These are phyloP conservation scores for Moricandia arvensis DNA, from an alignment of 345 rosid species.

Conservation along the genomic window DNA sequence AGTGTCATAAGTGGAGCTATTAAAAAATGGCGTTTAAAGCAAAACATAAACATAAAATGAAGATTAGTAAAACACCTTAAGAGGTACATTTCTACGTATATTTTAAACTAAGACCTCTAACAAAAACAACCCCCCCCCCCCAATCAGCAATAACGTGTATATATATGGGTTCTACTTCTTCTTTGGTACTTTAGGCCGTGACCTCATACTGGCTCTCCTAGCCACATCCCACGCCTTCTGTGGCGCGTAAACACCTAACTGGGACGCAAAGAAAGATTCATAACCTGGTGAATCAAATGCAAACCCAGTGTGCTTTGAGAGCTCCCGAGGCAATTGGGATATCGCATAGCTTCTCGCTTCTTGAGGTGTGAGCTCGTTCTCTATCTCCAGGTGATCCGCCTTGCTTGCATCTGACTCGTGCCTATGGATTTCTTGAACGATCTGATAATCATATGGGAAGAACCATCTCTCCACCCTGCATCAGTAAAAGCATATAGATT, in stretches of 20 bases:
- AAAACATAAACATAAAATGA: slow-evolving; percentile 18
- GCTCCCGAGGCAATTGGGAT: slow-evolving; percentile 76
- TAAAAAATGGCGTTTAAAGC: slow-evolving; percentile 22
- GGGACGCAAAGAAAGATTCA: slow-evolving; percentile 91
- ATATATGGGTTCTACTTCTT: slow-evolving; percentile 25
- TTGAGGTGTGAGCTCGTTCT: slow-evolving; percentile 59
- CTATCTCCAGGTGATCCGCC: slow-evolving; percentile 49
- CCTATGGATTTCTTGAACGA: slow-evolving; percentile 85
- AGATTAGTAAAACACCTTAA: slow-evolving; percentile 15
- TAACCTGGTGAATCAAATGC: slow-evolving; percentile 97
- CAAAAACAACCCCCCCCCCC: neutral
- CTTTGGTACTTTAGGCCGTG: slow-evolving; percentile 50
- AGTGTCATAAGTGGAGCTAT: slow-evolving; percentile 23
- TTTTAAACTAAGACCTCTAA: slow-evolving; percentile 27
- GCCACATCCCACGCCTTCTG: slow-evolving; percentile 99
- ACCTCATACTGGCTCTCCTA: slow-evolving; percentile 78
- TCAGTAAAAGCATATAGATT: neutral
- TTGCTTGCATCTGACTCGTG: slow-evolving; percentile 49
- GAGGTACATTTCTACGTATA: slow-evolving; percentile 30
- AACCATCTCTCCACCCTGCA: slow-evolving; percentile 88
- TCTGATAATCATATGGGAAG: slow-evolving; percentile 86
- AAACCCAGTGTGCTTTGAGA: slow-evolving; percentile 87
- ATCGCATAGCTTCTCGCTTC: slow-evolving; percentile 79
- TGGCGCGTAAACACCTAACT: slow-evolving; percentile 73
- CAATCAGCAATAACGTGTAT: slow-evolving; percentile 19